Evolutionary conservation across 495 filamentous ascomycete genomes (phyloP), one percentile per base, ranked within the genome.

Genomic region (Aspergillus carlsbadensis): DNA sequence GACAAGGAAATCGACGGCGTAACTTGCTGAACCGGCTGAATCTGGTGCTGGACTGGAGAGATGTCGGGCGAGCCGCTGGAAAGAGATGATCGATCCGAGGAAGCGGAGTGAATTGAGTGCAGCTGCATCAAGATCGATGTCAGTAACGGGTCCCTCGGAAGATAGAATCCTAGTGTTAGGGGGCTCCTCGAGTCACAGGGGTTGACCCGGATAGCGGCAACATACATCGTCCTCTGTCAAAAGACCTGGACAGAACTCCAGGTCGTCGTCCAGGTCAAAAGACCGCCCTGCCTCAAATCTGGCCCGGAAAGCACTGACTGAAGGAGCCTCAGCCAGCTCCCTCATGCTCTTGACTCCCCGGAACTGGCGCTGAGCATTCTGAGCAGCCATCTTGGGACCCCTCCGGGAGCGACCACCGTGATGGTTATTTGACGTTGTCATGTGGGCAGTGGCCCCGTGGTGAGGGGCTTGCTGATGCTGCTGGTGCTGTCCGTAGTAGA

Each of bases 181-280:
- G n/a, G 45, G 54, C 26, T 36, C 14, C 14, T 21, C 53, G 26
- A 53, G 21, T 47, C 43, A 40, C 24, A 39, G 7, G 31, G 39
- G 18, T 24, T 36, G 47, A 44, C 34, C 54, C 41, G n/a, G 49
- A n/a, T 35, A 34, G 57, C 54, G 55, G 52, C 46, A 61, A 89
- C 92, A 82, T 85, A 96, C 93, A 84, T 98, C 94, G 73, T 86
- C 92, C 70, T 98, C 92, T 21, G 92, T 96, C 78, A 97, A 79
- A 60, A 98, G 82, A 62, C 87, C 85, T 3, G 94, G 94, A 69
- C 94, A 97, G 74, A 98, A 98, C 70, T 96, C 88, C 75, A 97
- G 78, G 70, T 98, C 94, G 68, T 98, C 94, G 63, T 97, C 93
- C 62, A 99, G 78, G 62, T 99, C 94, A 68, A 99, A 99, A 20